Conservation (phyloP, 1,139 yeast genomes). For the Nakaseomyces bracarensis region DNA sequence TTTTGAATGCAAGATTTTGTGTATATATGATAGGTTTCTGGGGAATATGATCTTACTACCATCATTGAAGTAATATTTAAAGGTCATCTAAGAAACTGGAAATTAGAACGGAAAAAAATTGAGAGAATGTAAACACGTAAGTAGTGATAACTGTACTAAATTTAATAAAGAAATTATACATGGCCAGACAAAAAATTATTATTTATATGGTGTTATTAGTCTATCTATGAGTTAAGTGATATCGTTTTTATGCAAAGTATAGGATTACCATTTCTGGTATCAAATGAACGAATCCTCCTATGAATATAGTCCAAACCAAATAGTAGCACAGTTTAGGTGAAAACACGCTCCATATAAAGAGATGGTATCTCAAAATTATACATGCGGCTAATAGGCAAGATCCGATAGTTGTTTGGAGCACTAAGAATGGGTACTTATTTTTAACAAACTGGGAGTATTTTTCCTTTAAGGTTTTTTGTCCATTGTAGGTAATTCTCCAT, state of each 20-base stretch:
- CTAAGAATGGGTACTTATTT: constrained; percentile 18
- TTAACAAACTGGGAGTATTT: constrained; percentile 26
- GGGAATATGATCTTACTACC: too few relatives aligned
- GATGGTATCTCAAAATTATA: constrained; percentile 64
- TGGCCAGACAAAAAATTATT: too few relatives aligned
- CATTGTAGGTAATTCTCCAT: constrained; percentile 37
- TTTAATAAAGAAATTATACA: too few relatives aligned
- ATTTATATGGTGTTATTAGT: too few relatives aligned
- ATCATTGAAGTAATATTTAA: too few relatives aligned
- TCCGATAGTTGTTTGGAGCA: constrained; percentile 56
- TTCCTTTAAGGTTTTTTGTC: constrained; percentile 9
- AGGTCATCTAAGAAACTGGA: too few relatives aligned
- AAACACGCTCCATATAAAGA: constrained; percentile 95
- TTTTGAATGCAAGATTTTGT: too few relatives aligned
- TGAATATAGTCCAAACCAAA: constrained; percentile 61
- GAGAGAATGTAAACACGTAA: too few relatives aligned
- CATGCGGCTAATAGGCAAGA: constrained; percentile 61
- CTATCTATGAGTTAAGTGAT: too few relatives aligned
- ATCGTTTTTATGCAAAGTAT: not conserved
- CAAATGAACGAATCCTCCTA: constrained; percentile 34
- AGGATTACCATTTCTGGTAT: constrained; percentile 15
- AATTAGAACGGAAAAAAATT: too few relatives aligned
- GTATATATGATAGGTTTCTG: too few relatives aligned
- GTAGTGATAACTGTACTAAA: too few relatives aligned
- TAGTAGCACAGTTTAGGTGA: constrained; percentile 84